phyloP scores from a whole-genome alignment of 805 yeast species.

The Huiozyma naganishii region DNA sequence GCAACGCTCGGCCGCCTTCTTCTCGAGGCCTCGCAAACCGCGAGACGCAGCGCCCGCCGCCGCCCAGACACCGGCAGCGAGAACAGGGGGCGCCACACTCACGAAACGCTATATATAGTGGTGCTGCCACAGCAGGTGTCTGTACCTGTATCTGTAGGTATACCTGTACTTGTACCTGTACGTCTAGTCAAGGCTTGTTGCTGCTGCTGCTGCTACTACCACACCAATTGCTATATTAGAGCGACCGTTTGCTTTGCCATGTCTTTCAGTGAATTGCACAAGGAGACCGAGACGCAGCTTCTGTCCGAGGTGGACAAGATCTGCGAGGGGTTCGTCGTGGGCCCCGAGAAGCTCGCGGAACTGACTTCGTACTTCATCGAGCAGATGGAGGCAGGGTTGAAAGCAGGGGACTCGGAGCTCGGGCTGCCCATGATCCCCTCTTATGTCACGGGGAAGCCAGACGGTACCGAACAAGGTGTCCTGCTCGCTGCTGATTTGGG shows the following conservation, averaged over 20 bases:
- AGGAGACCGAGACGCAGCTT: slow-evolving; percentile 13
- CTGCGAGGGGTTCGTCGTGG: slow-evolving; percentile 19
- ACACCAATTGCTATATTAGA: no score
- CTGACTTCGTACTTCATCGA: slow-evolving; percentile 42
- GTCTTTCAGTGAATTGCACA: slow-evolving; percentile 25
- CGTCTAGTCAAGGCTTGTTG: no score
- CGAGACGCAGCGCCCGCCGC: no score
- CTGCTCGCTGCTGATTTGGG: slow-evolving; percentile 89
- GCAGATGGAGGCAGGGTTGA: slow-evolving; percentile 51
- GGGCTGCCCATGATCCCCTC: slow-evolving; percentile 90
- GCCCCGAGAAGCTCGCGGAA: slow-evolving; percentile 17
- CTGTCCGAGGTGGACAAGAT: slow-evolving; percentile 19
- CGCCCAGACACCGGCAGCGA: no score
- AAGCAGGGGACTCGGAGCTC: slow-evolving; percentile 27
- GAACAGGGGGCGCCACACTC: no score
- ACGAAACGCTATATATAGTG: no score
- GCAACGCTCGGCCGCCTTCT: no score
- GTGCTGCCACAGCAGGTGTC: no score
- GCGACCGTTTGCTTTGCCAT: slow-evolving; percentile 4
- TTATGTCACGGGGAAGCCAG: slow-evolving; percentile 74
- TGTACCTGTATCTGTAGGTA: no score
- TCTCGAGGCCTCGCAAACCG: no score
- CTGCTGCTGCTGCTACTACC: no score
- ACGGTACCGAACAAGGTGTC: slow-evolving; percentile 75
- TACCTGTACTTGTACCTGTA: no score